Evolutionary conservation across 2,329 filamentous ascomycete genomes (phyloP).

Genomic region (Fusarium austroafricanum): DNA sequence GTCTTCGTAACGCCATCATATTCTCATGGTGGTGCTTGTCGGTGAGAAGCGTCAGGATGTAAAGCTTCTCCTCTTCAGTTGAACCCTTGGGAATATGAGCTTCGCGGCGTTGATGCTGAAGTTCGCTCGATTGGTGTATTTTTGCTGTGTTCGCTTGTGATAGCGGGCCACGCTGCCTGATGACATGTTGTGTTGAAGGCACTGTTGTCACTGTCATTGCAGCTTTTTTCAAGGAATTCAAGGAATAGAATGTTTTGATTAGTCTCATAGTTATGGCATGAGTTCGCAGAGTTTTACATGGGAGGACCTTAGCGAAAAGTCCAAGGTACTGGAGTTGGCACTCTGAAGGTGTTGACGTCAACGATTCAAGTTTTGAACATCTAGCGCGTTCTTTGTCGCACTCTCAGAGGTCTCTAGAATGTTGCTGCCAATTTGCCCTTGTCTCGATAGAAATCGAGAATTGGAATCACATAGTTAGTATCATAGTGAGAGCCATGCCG

Average conservation of each 20-base stretch:
- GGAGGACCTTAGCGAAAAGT: not conserved
- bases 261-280: not conserved
- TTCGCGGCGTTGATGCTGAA: constrained; percentile 27
- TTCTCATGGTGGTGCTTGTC: constrained; percentile 15
- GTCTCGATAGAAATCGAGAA: no score
- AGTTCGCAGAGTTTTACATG: no score
- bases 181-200: constrained; percentile 13
- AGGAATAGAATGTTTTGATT: not conserved
- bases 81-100: constrained; percentile 7
- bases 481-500: no score
- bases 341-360: no score
- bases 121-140: constrained; percentile 9
- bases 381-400: no score
- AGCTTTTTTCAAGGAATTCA: not conserved
- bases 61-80: constrained; percentile 5
- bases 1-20: constrained; percentile 23
- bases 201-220: constrained; percentile 22
- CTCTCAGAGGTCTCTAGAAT: no score
- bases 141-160: not conserved
- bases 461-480: no score
- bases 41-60: constrained; percentile 28
- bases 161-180: not conserved
- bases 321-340: not conserved
- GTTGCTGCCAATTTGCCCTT: no score
- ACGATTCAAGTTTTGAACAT: no score